phyloP scores from a whole-genome alignment of 306 rosid genomes.

The Prosopis cineraria region DNA sequence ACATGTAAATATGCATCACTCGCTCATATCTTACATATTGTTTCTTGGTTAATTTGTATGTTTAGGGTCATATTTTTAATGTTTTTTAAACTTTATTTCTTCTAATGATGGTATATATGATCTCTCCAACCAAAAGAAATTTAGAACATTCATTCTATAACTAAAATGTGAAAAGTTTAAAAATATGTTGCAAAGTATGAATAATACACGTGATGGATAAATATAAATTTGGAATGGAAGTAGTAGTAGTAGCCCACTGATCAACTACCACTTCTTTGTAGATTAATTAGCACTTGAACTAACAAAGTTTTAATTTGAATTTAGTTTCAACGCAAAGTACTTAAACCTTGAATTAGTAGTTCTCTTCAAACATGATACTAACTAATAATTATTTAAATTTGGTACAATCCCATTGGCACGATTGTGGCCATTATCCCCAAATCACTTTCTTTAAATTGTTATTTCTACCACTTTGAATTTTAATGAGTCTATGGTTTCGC shows the following conservation, averaged over 20 bases:
- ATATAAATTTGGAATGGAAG: not conserved
- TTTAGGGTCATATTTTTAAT: no score
- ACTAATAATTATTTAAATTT: not conserved
- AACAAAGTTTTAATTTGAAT: not conserved
- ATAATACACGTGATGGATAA: no score
- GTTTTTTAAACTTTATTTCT: no score
- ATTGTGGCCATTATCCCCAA: slow-evolving; percentile 11
- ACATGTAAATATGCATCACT: no score
- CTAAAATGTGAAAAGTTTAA: not conserved
- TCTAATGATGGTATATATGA: no score
- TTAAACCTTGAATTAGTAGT: not conserved
- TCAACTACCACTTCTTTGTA: not conserved
- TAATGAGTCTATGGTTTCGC: not conserved
- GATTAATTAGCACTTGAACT: not conserved
- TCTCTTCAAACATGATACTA: not conserved
- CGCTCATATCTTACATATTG: no score
- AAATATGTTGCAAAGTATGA: not conserved
- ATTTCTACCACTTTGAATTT: not conserved
- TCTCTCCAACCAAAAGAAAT: not conserved
- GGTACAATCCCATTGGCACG: not conserved
- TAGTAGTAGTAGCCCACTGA: not conserved
- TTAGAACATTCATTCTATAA: not conserved
- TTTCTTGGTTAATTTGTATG: no score
- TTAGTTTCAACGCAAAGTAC: not conserved
- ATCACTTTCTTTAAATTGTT: not conserved